Base-by-base conservation (phyloP, 1,139 yeast species). In the Geotrichum histeridarum region DNA sequence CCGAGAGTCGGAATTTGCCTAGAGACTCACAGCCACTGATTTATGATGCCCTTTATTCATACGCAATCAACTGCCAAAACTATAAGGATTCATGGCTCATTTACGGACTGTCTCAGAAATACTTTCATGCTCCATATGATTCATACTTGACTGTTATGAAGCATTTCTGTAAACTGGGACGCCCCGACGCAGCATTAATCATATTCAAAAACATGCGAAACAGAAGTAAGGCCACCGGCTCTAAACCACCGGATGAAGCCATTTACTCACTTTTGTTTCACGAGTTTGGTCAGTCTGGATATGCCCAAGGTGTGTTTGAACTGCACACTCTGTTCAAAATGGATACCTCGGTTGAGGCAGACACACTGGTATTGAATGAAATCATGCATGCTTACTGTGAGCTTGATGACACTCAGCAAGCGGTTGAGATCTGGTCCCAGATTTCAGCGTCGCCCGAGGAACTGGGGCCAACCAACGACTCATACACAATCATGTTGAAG, bases 401-500 rank as follows among this genome's bases (percentile, higher is more conserved):
- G 51, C 66, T 85, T 22, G 84, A 81, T 59, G 86, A 85, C 57
- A 76, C 81, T 2, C 76, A 78, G 9, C 77, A 79, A 59, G 83
- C 85, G 1, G 70, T 82, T 39, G 86, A 84, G 60, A 71, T 84
- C 32, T 87, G 87, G 73, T 72, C 83, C 39, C 73, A 83, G 46
- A 76, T 83, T 63, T 67, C 79, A 18, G 75, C 85, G 1, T 75
- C 77, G 54, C 79, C 86, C 0, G 61, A 70, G 4, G 76, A 74
- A 1, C 72, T 73, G 49, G 73, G 77, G 7, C 73, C 84, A n/a
- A 79, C 86, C 62, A 80, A 82, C 56, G 84, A 83, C 38, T 81
- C 91, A 0, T 77, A 83, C n/a, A 79, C 82, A 48, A 82, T 84
- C 62, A 83, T 87, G 87, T 67, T 87, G 58, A 83, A 83, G 64